Evolutionary conservation across 805 yeast genomes (phyloP), one percentile per base, ranked within the genome.

Genomic region (Yarrowia sp.): DNA sequence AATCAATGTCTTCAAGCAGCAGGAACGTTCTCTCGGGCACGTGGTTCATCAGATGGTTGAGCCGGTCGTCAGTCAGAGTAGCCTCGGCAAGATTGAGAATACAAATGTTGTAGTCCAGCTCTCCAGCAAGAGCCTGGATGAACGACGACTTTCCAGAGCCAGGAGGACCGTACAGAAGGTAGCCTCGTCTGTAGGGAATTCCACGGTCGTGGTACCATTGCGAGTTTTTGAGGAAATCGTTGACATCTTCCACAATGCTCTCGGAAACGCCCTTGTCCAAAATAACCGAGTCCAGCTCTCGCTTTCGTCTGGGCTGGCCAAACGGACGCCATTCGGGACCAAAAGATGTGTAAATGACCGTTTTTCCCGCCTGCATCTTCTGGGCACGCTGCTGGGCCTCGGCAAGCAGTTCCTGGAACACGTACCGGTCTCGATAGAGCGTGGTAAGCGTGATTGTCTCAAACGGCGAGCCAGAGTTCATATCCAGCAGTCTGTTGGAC

Each of bases 271-370:
- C 92, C 30, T 83, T 77, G 76, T 92, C 98, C 66, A 95, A 80
- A 33, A 95, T 87, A 15, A 95, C 99, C 9, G 96, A 90, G 4
- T 90, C 94, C 44, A 94, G 79, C 34, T 89, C 78, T 72, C 99
- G 83, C 78, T 94, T 94, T 73, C 87, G 88, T 70, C 97, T 84
- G 1, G 99, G 98, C 75, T 88, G 93, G 2, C 99, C 99, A 80
- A 95, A 95, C 5, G 97, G 97, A 74, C 98, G 83, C 99, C 99
- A 95, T 75, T 95, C 99, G 36, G 97, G 97, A 0, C 98, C 99
- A 91, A 95, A 94, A 12, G 97, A 90, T 4, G 97, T 91, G 77
- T 85, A 95, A 6, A 95, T 79, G 9, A 95, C 98, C 0, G 98
- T 95, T 75, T 92, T 94, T 9, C 99, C 98, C 75, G 92, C 96